phyloP scores from a whole-genome alignment of 805 yeast genomes.

The Cyberlindnera misumaiensis region DNA sequence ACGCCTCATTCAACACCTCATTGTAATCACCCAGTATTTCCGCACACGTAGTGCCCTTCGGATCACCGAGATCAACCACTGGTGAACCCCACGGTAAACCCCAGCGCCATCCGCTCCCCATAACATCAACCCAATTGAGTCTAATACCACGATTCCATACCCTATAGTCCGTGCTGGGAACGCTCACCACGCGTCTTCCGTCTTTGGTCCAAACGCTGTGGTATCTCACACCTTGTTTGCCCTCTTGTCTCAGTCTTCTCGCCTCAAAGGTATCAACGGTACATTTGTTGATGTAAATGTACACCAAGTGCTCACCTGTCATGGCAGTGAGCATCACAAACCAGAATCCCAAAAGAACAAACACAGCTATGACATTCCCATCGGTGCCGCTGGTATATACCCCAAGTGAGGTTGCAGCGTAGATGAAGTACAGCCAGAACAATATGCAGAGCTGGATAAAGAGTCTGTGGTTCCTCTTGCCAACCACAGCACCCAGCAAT shows the following conservation, averaged over 20 bases:
- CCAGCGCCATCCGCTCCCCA: slow-evolving; percentile 27
- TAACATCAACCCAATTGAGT: slow-evolving; percentile 22
- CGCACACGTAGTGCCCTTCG: slow-evolving; percentile 6
- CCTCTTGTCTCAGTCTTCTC: slow-evolving; percentile 24
- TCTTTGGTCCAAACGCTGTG: slow-evolving; percentile 28
- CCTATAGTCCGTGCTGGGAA: slow-evolving; percentile 12
- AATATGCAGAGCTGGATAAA: slow-evolving; percentile 48
- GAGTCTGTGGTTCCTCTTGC: slow-evolving; percentile 52
- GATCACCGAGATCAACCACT: slow-evolving; percentile 2
- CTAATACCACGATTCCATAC: slow-evolving; percentile 18
- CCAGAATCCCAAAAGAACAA: slow-evolving; percentile 39
- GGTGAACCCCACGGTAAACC: slow-evolving; percentile 22
- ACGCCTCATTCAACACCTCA: slow-evolving; percentile 7
- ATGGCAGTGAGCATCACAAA: slow-evolving; percentile 38
- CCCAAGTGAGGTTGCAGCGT: slow-evolving; percentile 32
- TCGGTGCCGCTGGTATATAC: slow-evolving; percentile 21
- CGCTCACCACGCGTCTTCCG: slow-evolving; percentile 34
- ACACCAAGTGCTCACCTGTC: slow-evolving; percentile 35
- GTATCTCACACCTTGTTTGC: slow-evolving; percentile 15
- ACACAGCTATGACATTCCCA: slow-evolving; percentile 41
- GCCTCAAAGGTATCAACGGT: slow-evolving; percentile 51
- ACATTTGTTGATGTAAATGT: slow-evolving; percentile 42
- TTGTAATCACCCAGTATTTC: slow-evolving; percentile 24
- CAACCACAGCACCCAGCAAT: slow-evolving; percentile 71
- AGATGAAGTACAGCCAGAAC: slow-evolving; percentile 31